Evolutionary conservation across 1,139 yeast genomes (phyloP), one percentile per base, ranked within the genome.

Genomic region (Scheffersomyces lignicola): DNA sequence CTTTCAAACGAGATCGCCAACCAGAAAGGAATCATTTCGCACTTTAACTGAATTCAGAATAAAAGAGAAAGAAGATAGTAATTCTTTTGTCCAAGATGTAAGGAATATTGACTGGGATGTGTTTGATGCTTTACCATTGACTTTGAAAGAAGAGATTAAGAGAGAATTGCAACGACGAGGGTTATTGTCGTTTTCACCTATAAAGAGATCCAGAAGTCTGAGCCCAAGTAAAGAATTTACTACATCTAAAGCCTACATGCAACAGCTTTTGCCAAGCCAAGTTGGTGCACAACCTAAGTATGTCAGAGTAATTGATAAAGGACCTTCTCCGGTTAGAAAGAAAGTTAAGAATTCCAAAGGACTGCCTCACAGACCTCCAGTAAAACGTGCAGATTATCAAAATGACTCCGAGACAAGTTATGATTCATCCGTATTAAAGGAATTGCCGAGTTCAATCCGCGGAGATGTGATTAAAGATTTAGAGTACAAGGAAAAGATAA

Each of bases 41-140:
- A n/a, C n/a, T 20, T 20, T n/a, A 20, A 20, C n/a, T 20, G 8
- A 20, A 23, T 12, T 23, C 26, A 12, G 5, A 7, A 7, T 23
- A 23, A 9, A 9, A 23, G 10, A 23, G n/a, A 16, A 7, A 26
- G 11, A 14, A 15, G 5, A 18, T 5, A 15, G 4, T 5, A 15
- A 34, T 31, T 24, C 37, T 11, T 33, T 33, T 18, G 13, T 26
- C 11, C 27, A 37, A 14, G 32, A 35, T 26, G 29, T 33, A 6
- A 33, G 36, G 18, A 26, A 62, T 14, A 70, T 80, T 15, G 82
- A 80, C 40, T 65, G 77, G 73, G 75, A 71, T 2, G 77, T 78
- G 0, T 76, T 79, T 45, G 58, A 72, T 8, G 64, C 62, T n/a
- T 51, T 80, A 5, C 87, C 87, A 0, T 36, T 39, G n/a, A 76